Base-by-base conservation (phyloP, 768 basidiomycete genomes). In the Russula vinacea region DNA sequence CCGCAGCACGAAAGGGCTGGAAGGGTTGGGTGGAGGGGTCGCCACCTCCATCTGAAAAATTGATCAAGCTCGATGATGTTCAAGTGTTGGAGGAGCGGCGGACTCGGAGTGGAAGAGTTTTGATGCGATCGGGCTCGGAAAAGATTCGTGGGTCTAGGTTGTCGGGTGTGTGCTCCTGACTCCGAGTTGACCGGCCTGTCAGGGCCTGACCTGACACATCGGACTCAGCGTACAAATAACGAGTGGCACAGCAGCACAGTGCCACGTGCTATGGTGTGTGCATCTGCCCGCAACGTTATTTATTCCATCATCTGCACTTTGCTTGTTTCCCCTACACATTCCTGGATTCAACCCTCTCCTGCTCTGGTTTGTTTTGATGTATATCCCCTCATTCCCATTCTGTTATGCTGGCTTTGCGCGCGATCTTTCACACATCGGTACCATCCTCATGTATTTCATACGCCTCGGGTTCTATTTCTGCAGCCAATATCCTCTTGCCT, bases 1-100 rank as follows among this genome's bases (percentile, higher is more conserved):
- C 81, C 50, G 80, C 86, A 24, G 77, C 82, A 0, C 86, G 81
- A 76, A 92, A 92, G 74, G 90, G 90, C 19, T 92, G 90, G 90
- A 92, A 92, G 78, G 90, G 90, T 44, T 92, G 90, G 90, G 88
- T 92, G 24, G 90, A 91, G 78, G 90, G 89, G 68, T 90, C 89
- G 16, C 88, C 88, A 4, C 84, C 85, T 58, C 88, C 90, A 24
- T 89, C 88, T 17, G 82, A 85, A 70, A 91, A 90, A 74, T 77
- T 91, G 57, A 92, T 92, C 75, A 91, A 91, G 71, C 80, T 92
- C 65, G 90, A 92, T 73, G 80, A 81, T 39, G 87, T 86, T 1
- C 83, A 85, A 32, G 76, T 88, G 8, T 79, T 92, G 11, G 84
- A 83, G 65, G 90, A 92, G 76, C 77, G 90, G 64, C 82, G 86